Base-by-base conservation (phyloP, 2,329 filamentous ascomycete species). In the Mariannaea sp. region DNA sequence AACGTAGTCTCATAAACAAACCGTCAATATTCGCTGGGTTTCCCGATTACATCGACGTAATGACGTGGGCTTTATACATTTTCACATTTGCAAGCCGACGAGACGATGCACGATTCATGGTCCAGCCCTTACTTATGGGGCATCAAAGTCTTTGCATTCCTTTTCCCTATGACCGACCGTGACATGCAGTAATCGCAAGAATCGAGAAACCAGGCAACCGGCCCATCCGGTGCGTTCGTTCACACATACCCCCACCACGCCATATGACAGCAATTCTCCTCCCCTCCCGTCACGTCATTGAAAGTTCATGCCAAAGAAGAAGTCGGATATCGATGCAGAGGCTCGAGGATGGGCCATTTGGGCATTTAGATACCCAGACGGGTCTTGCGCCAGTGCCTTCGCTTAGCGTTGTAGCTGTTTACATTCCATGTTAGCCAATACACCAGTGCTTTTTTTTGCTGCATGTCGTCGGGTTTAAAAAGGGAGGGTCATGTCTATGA, bases 351-450 rank as follows among this genome's bases (percentile, higher is more conserved):
- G 70, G 58, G 56, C 58, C 53, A 55, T 69, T 60, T 63, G 65
- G 70, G 69, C 72, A 75, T 85, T 84, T 94, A 99, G 84, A 99
- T 95, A 76, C 92, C 92, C 81, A 99, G 91, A 77, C 92, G 89
- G 77, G 94, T 97, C 93, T 99, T 99, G 84, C 94, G 91, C 94
- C 94, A 99, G 80, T 99, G 94, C 82, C 94, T 90, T 80, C 94
- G 85, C 90, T 99, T 99, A 74, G 94, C 92, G 85, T 99, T 99
- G 88, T 99, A 99, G 83, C 94, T 99, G 76, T 70, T 12, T 46
- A 47, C 51, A 27, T 13, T n/a, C n/a, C n/a, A 47, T 42, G 56
- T 67, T 55, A 66, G 62, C 38, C 19, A 36, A 29, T 1, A 14
- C 3, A 22, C 36, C 20, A 20, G 17, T n/a, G n/a, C n/a, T 12